Conservation (phyloP, 108 stramenopile species). For the Conticribra guillardii region DNA sequence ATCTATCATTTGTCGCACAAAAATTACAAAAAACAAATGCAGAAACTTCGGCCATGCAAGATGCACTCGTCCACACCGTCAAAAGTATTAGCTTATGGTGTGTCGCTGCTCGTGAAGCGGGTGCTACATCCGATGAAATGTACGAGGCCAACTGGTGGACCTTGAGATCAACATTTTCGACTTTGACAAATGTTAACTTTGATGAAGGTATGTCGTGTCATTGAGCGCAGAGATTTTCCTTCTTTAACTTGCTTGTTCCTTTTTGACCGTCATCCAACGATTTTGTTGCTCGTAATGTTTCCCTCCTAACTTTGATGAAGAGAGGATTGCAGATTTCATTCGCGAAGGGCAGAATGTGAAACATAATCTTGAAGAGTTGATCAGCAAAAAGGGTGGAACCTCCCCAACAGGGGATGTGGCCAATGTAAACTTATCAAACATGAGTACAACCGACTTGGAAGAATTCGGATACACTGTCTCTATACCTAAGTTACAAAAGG, state of each 20-base stretch:
- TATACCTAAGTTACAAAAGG: slow-evolving; percentile 45
- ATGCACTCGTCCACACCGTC: slow-evolving; percentile 63
- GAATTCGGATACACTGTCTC: slow-evolving; percentile 59
- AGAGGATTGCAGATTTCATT: no score
- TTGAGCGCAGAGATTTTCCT: not conserved
- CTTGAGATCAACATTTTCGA: slow-evolving; percentile 66
- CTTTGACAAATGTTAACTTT: slow-evolving; percentile 90
- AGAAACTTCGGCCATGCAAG: slow-evolving; percentile 63
- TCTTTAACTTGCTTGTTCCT: not conserved
- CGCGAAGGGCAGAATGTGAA: slow-evolving; percentile 55
- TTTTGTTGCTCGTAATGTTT: not conserved
- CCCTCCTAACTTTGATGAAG: no score
- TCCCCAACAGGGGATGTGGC: slow-evolving; percentile 48
- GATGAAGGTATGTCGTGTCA: slow-evolving; percentile 56
- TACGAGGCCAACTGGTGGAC: slow-evolving; percentile 71
- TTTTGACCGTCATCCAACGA: not conserved
- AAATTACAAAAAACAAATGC: not conserved
- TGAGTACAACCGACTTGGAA: slow-evolving; percentile 51
- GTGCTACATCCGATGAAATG: slow-evolving; percentile 53
- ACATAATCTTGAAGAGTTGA: slow-evolving; percentile 48
- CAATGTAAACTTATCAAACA: slow-evolving; percentile 34
- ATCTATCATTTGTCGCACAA: not conserved
- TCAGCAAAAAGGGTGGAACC: slow-evolving; percentile 37
- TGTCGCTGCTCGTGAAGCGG: slow-evolving; percentile 59
- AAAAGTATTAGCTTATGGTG: slow-evolving; percentile 62